Base-by-base conservation (phyloP, 169 alveolate genomes). In the Plasmodium berghei region DNA sequence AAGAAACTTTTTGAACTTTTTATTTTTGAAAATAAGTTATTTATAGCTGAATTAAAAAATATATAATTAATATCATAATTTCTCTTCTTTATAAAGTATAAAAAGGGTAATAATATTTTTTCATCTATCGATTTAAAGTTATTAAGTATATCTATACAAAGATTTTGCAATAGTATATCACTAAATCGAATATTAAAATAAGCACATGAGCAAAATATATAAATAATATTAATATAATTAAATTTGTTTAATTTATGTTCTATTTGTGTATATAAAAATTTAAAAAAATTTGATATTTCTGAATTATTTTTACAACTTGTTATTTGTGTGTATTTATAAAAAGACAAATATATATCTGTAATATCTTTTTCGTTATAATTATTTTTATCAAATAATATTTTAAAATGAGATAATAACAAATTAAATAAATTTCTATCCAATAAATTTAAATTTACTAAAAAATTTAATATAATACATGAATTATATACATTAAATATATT, bases 281-380 rank as follows among this genome's bases (percentile, higher is more conserved):
- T 66, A 52, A 77, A 56, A 49, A 77, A 77, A 55, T 12, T 42
- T 2, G 9, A 18, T 77, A 77, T 77, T 77, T 63, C 70, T 14
- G 16, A 52, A 64, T 64, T 34, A 22, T 52, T 14, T 0, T 55
- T 45, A 34, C 42, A 34, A 10, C 46, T n/a, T 26, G 34, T 64
- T 64, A 3, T 77, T 34, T 77, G 75, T n/a, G 59, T 49, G 55
- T 77, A 77, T 66, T 22, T 77, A 45, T 28, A 52, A 24, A 77
- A 45, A 28, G 40, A 52, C 54, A 46, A 14, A 28, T 52, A 77
- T 24, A 77, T 77, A 42, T 77, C 89, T 18, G 77, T 77, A 54
- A 77, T 56, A 56, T 77, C 89, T 24, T 77, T 77, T 56, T 77
- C 89, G 16, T 77, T 77, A 64, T 77, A 77, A 16, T 52, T 67